These are phyloP conservation scores for Colletotrichum orbiculare DNA, from an alignment of 2,329 filamentous ascomycete genomes.

Conservation along the genomic window DNA sequence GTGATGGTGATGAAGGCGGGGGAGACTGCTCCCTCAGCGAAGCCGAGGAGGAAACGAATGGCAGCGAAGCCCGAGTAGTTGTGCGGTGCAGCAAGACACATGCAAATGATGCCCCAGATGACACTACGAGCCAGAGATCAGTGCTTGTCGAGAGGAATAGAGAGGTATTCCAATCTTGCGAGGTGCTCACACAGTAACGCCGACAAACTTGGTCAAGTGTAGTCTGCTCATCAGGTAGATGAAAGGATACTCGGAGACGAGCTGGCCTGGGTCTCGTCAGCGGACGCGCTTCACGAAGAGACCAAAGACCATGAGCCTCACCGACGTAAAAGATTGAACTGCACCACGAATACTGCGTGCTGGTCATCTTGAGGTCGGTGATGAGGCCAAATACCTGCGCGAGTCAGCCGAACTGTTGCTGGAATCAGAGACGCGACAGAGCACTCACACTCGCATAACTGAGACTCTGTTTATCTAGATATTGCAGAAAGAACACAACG, in stretches of 20 bases:
- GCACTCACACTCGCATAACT: slow-evolving; percentile 53
- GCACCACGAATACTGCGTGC: slow-evolving; percentile 60
- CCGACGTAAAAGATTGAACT: slow-evolving; percentile 46
- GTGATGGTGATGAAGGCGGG: slow-evolving; percentile 49
- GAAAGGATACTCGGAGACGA: slow-evolving; percentile 60
- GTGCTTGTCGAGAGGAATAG: background rate
- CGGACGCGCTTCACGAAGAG: accelerated
- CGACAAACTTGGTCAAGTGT: slow-evolving; percentile 61
- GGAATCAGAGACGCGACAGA: too few species aligned
- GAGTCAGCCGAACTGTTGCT: background rate
- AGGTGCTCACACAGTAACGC: slow-evolving; percentile 53
- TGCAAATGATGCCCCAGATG: slow-evolving; percentile 55
- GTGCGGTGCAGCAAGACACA: slow-evolving; percentile 55
- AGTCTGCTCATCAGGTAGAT: slow-evolving; percentile 63
- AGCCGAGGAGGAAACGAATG: slow-evolving; percentile 55
- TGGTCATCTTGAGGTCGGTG: slow-evolving; percentile 56
- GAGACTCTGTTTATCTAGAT: slow-evolving; percentile 61
- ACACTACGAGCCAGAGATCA: slow-evolving; percentile 41
- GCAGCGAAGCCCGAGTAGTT: slow-evolving; percentile 52
- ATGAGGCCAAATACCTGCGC: slow-evolving; percentile 56
- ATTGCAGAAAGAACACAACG: slow-evolving; percentile 55
- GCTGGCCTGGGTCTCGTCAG: slow-evolving; percentile 44
- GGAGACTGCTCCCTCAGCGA: slow-evolving; percentile 47
- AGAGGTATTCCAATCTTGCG: background rate
- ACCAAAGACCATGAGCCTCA: slow-evolving; percentile 44